Percentiles rank a stretch among this genome's conserved stretches.
phyloP scores from a whole-genome alignment of 2,329 filamentous ascomycete genomes.

The Hypocreales sp. region DNA sequence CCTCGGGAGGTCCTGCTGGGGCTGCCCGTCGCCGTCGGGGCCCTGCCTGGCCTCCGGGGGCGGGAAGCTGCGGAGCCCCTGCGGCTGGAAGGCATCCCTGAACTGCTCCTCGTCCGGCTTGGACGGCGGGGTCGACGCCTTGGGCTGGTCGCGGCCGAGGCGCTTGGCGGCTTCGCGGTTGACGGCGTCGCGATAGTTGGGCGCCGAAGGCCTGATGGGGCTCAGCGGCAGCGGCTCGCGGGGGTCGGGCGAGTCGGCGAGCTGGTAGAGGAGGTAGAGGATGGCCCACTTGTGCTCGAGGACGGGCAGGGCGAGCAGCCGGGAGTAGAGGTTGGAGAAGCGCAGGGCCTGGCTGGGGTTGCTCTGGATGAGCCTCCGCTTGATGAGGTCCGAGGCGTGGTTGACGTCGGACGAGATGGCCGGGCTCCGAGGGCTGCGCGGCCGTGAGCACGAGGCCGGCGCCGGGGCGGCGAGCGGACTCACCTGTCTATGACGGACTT shows the following conservation, averaged over 20 bases:
- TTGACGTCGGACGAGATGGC: constrained; percentile 59
- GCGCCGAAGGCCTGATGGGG: constrained; percentile 22
- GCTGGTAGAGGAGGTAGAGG: constrained; percentile 73
- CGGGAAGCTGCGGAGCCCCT: constrained; percentile 30
- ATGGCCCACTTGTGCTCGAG: constrained; percentile 96
- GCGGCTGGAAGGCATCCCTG: constrained; percentile 37
- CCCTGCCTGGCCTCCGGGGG: constrained; percentile 22
- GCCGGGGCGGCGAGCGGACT: constrained; percentile 3
- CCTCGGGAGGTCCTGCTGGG: constrained; percentile 16
- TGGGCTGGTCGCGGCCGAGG: constrained; percentile 21
- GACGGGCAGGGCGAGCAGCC: constrained; percentile 79
- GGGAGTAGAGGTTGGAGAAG: constrained; percentile 83
- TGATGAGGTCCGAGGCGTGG: constrained; percentile 86
- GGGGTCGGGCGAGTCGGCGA: constrained; percentile 53
- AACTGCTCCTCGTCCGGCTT: constrained; percentile 32
- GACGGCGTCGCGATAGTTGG: constrained; percentile 21
- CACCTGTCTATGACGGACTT: constrained; percentile 37
- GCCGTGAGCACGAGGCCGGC: constrained; percentile 1
- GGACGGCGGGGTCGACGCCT: constrained; percentile 17
- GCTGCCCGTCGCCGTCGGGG: constrained; percentile 18
- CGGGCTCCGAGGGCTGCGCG: constrained; percentile 29
- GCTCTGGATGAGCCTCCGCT: constrained; percentile 67
- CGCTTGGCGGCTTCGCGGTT: constrained; percentile 19
- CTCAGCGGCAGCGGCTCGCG: constrained; percentile 32
- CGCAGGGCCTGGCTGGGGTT: constrained; percentile 65